Evolutionary conservation across 352 stramenopile genomes (phyloP), one percentile per base, ranked within the genome.

Genomic region (Phytopythium vexans): DNA sequence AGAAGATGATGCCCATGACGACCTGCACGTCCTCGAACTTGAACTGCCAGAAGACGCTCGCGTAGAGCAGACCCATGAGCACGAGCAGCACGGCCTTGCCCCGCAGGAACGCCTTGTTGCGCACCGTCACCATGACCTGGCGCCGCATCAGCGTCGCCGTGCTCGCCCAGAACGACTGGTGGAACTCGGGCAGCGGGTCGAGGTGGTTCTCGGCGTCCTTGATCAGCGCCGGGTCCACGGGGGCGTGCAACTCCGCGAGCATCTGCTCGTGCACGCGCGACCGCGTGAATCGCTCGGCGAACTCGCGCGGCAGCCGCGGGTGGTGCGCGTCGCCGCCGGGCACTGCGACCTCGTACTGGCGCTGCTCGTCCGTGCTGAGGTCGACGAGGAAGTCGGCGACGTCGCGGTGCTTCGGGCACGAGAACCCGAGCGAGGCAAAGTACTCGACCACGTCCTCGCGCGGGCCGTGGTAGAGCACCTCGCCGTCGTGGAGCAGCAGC

Each of bases 401-500:
- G 49, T 77, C 65, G 14, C 68, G 66, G 38, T 49, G 41, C 11
- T 44, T 42, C 8, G 64, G 70, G 31, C 66, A 74, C 2, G 52
- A 21, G n/a, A 75, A 72, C 3, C 70, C 70, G 12, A 80, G 52
- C 14, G 14, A 43, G 46, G 60, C 40, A 33, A 80, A 80, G 55
- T 74, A 74, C 15, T 59, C 54, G 3, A 57, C 33, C 1, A 56
- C 56, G 34, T 66, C 34, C 12, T 45, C 44, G 12, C 58, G 52
- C 36, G 62, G 62, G 10, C 62, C 62, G 42, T 47, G 55, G 59
- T 89, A 97, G 27, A 97, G 77, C 21, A 97, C 68, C 12, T 72
- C 52, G 46, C 89, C 88, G 35, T 89, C 68, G 58, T 84, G 77
- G 27, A 98, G 54, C 14, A 98, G 34, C 14, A 96, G 82, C 0